phyloP scores from a whole-genome alignment of 208 protist genomes.

The Leptomonas seymouri region DNA sequence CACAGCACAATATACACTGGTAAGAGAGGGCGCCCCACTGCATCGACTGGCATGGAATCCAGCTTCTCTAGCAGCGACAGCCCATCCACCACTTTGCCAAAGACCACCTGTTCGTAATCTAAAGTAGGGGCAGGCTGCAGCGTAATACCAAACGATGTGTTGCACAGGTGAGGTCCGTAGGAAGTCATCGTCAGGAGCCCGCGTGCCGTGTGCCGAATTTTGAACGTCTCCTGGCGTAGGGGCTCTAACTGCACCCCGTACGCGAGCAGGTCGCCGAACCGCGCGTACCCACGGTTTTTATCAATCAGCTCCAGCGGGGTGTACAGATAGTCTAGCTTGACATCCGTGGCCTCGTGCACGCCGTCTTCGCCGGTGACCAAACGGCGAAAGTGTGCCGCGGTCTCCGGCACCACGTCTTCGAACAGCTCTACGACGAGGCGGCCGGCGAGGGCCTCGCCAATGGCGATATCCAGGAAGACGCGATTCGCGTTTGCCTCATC shows the following conservation, averaged over 20 bases:
- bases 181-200: constrained; percentile 91
- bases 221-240: constrained; percentile 90
- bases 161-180: constrained; percentile 69
- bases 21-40: constrained; percentile 54
- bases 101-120: constrained; percentile 96
- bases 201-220: constrained; percentile 76
- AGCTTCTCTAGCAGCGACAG: constrained; percentile 71
- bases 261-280: constrained; percentile 45
- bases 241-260: constrained; percentile 53
- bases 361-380: constrained; percentile 81
- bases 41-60: constrained; percentile 67
- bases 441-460: constrained; percentile 70
- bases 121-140: constrained; percentile 58
- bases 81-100: constrained; percentile 92
- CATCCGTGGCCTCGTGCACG: constrained; percentile 49
- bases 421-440: constrained; percentile 92
- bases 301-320: constrained; percentile 66
- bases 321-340: constrained; percentile 81
- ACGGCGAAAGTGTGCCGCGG: constrained; percentile 88
- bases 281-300: constrained; percentile 35
- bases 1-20: constrained; percentile 72
- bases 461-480: constrained; percentile 85
- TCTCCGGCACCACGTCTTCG: constrained; percentile 78
- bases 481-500: constrained; percentile 71
- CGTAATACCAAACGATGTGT: constrained; percentile 81